Evolutionary conservation across 805 yeast species (phyloP).

Genomic region (Lipomyces spencermartinsiae): DNA sequence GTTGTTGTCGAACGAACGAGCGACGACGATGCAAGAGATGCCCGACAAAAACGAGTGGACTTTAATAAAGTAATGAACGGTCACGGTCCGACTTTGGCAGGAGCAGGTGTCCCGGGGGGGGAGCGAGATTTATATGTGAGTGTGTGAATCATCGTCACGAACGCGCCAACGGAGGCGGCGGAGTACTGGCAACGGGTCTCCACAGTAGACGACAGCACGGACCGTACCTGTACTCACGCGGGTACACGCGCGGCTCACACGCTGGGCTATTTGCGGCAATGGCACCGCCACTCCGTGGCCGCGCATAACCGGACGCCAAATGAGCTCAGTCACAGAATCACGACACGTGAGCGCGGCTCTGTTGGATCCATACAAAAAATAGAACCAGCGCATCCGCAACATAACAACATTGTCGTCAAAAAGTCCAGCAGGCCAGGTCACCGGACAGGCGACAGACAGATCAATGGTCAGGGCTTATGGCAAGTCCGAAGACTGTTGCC

Average conservation of each 20-base stretch:
- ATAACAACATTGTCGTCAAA: neutral
- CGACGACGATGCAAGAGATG: neutral
- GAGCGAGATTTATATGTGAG: neutral
- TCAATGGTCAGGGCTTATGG: too few species aligned
- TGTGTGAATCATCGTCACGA: neutral
- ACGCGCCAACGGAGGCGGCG: neutral
- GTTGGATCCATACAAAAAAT: too few species aligned
- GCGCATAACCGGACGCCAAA: neutral
- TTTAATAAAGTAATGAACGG: neutral
- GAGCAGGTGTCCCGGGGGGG: too few species aligned
- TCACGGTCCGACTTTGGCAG: neutral
- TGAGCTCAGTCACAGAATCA: neutral
- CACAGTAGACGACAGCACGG: neutral
- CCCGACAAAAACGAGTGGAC: neutral
- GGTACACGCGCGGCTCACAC: neutral
- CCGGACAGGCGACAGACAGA: neutral
- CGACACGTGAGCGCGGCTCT: neutral
- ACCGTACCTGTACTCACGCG: neutral
- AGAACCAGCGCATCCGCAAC: too few species aligned
- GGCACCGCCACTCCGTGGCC: neutral
- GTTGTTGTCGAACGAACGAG: constrained; percentile 15
- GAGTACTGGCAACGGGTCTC: neutral
- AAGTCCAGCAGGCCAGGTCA: neutral
- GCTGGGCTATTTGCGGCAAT: neutral
- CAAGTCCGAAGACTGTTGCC: too few species aligned